Base-by-base conservation (phyloP, 495 filamentous ascomycete species). In the Lentithecium fluviatile region DNA sequence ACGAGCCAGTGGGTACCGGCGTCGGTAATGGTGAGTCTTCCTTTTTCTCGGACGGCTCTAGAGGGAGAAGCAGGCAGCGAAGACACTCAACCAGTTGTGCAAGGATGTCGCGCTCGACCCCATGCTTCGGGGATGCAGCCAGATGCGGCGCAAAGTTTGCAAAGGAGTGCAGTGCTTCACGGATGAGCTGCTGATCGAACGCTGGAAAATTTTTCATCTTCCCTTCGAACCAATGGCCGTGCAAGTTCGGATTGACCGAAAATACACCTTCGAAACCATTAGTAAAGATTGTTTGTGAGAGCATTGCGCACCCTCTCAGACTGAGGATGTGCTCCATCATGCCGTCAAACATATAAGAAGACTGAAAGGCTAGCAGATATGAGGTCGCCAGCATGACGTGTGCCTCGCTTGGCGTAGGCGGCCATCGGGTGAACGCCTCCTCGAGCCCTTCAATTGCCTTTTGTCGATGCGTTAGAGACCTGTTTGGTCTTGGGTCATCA, bases 391-490 rank as follows among this genome's bases (percentile, higher is more conserved):
- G 38, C 60, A 58, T 64, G 11, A 52, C 54, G 34, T 64, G 60
- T 8, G 54, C 60, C 42, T 64, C 60, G 15, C 47, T 25, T 26
- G 53, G 29, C 45, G 29, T 24, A 1, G 52, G 60, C 15, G 60
- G 60, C 60, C 60, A 64, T 25, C 34, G 43, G 6, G 46, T 45
- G 38, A 64, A 64, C 5, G 75, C 70, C 45, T 71, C 71, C 59
- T 82, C 80, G 38, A 86, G 78, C 6, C 77, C 74, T 52, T 74
- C 73, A 58, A 86, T 80, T 7, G 83, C 80, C 66, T 82, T 80
- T 10, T 82, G 71, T 21, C 83, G 79, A 66, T 86, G 82, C 4
- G 56, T 53, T 65, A 85, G 76, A 25, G 82, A 80, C 7, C 74
- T 73, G 34, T 46, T 64, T 43, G 69, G 67, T 25, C 29, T 15